Percentiles rank a stretch among this genome's conserved stretches.
phyloP scores from a whole-genome alignment of 768 basidiomycete species.

The Boletus reticuloceps region DNA sequence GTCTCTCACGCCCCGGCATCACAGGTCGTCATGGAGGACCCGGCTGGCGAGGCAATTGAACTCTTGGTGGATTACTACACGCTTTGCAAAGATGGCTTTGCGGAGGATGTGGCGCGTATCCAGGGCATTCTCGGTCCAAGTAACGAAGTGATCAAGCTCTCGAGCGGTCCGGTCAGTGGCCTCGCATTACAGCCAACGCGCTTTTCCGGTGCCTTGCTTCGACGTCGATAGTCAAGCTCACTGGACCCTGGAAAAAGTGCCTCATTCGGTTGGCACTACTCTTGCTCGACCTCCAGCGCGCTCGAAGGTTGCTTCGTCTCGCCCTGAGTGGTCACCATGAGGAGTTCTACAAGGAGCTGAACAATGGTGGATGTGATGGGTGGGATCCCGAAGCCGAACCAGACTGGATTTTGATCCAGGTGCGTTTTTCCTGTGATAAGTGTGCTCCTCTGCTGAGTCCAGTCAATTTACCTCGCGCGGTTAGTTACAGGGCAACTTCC shows the following conservation, averaged over 20 bases:
- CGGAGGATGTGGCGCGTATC: not conserved
- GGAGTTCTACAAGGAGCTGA: constrained; percentile 28
- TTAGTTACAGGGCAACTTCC: constrained; percentile 9
- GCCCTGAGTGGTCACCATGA: constrained; percentile 16
- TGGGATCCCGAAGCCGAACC: constrained; percentile 22
- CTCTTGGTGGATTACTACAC: not conserved
- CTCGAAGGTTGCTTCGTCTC: constrained; percentile 31
- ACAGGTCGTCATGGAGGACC: not conserved
- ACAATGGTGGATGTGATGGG: constrained; percentile 17
- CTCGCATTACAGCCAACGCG: constrained; percentile 26
- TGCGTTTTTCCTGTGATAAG: constrained; percentile 3
- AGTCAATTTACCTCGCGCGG: too few species aligned
- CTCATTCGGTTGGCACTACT: constrained; percentile 27
- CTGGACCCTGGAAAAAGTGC: constrained; percentile 25
- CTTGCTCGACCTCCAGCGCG: constrained; percentile 33
- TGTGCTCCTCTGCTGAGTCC: too few species aligned
- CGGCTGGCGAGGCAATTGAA: not conserved
- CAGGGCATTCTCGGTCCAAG: constrained; percentile 7
- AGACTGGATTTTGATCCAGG: constrained; percentile 46
- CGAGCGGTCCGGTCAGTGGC: constrained; percentile 34
- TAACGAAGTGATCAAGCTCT: constrained; percentile 14
- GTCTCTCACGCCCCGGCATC: not conserved
- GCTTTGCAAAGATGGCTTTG: not conserved
- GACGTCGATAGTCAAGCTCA: constrained; percentile 5
- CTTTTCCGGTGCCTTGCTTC: constrained; percentile 31